Conservation (phyloP, 805 yeast species). For the Lipomyces chichibuensis region DNA sequence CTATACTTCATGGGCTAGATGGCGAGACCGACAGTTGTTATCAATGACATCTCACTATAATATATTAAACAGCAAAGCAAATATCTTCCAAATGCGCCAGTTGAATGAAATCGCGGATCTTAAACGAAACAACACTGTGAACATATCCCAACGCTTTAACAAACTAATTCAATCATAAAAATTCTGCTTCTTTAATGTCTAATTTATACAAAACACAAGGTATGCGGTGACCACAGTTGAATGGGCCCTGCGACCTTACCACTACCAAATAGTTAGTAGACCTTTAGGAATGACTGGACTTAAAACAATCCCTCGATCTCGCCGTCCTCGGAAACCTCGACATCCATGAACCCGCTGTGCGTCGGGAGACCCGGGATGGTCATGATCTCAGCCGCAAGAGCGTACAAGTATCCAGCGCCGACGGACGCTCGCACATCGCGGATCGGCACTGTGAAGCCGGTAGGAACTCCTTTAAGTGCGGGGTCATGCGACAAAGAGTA, state of each 20-base stretch:
- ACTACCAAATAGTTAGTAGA: neutral
- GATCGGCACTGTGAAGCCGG: slow-evolving; percentile 90
- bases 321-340: slow-evolving; percentile 86
- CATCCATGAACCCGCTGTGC: slow-evolving; percentile 95
- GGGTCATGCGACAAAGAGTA: slow-evolving; percentile 96
- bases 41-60: neutral
- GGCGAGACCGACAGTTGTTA: no score
- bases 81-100: slow-evolving; percentile 33
- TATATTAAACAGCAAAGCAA: slow-evolving; percentile 4
- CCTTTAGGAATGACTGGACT: slow-evolving; percentile 5
- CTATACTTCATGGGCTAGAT: no score
- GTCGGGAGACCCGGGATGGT: slow-evolving; percentile 98
- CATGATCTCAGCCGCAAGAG: slow-evolving; percentile 94
- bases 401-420: slow-evolving; percentile 96
- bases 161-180: neutral
- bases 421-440: slow-evolving; percentile 91
- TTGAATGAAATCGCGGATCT: slow-evolving; percentile 34
- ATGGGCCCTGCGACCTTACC: slow-evolving; percentile 13
- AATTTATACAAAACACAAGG: slow-evolving; percentile 1
- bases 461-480: slow-evolving; percentile 88
- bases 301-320: slow-evolving; percentile 91
- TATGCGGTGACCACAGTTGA: slow-evolving; percentile 20
- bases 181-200: neutral
- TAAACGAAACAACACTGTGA: neutral
- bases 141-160: slow-evolving; percentile 18